phyloP scores from a whole-genome alignment of 768 basidiomycete genomes.

The Rhodotorula kratochvilovae region DNA sequence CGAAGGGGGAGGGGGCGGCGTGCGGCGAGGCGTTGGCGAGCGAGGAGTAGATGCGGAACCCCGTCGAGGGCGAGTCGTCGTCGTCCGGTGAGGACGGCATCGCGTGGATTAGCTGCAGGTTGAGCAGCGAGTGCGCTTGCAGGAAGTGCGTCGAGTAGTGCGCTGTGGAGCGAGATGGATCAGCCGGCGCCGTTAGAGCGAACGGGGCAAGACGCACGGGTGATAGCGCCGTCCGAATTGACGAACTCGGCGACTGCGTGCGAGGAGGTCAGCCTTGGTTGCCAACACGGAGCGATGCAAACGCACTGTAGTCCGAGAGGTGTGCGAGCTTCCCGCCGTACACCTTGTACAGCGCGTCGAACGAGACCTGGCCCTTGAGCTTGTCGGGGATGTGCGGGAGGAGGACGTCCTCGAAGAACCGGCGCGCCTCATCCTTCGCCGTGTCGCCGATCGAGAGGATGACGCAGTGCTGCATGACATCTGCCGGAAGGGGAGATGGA shows the following conservation, averaged over 20 bases:
- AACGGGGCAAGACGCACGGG: conserved; percentile 54
- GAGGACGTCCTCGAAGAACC: conserved; percentile 63
- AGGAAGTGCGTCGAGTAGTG: conserved; percentile 76
- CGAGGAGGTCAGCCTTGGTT: too few species aligned
- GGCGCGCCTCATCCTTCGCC: conserved; percentile 64
- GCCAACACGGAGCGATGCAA: too few species aligned
- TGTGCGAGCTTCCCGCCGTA: conserved; percentile 82
- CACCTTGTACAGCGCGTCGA: conserved; percentile 68
- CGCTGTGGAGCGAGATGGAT: conserved; percentile 53
- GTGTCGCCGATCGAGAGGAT: conserved; percentile 77
- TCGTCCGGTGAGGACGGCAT: conserved; percentile 54
- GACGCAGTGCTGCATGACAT: conserved; percentile 48
- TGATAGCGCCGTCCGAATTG: conserved; percentile 66
- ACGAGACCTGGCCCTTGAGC: conserved; percentile 57
- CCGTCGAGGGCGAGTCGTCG: conserved; percentile 44
- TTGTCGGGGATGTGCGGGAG: conserved; percentile 67
- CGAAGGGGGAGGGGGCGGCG: conserved; percentile 18
- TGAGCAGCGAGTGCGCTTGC: conserved; percentile 75
- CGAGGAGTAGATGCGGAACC: conserved; percentile 50
- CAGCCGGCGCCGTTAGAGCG: neutral
- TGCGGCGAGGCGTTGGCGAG: conserved; percentile 37
- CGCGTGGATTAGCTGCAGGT: conserved; percentile 81
- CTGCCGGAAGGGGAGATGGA: neutral
- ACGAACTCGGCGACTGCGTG: conserved; percentile 48
- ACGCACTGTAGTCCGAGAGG: conserved; percentile 62